Evolutionary conservation across 2,329 filamentous ascomycete genomes (phyloP).

Genomic region (Sporothrix protearum): DNA sequence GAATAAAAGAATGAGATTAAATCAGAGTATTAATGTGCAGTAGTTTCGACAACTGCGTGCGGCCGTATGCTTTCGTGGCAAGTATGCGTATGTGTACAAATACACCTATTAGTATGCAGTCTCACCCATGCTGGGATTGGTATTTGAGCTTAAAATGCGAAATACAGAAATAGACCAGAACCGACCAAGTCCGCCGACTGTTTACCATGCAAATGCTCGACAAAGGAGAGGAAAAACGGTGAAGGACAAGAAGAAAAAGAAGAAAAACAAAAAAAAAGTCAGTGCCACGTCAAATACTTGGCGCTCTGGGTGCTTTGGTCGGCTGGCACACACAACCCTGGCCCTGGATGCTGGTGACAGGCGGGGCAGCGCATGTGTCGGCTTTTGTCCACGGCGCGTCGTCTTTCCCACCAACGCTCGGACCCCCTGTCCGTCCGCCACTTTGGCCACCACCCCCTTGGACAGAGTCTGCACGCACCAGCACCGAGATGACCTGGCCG

Average conservation of each 20-base stretch:
- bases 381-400: constrained; percentile 38
- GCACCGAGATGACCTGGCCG: constrained; percentile 63
- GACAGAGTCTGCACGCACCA: constrained; percentile 54
- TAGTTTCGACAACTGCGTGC: not conserved
- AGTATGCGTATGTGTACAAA: not conserved
- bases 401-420: constrained; percentile 21
- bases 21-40: not conserved
- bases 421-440: constrained; percentile 28
- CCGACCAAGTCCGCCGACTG: not conserved
- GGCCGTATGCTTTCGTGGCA: not conserved
- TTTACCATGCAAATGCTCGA: not conserved
- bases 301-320: not conserved
- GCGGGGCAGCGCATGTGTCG: constrained; percentile 45
- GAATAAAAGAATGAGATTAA: not conserved
- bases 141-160: not conserved
- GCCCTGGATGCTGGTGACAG: constrained; percentile 41
- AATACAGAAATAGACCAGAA: not conserved
- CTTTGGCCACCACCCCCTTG: not conserved
- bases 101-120: not conserved
- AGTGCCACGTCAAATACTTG: not conserved
- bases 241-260: too few relatives aligned
- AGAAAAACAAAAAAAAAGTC: not conserved
- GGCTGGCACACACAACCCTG: constrained; percentile 42
- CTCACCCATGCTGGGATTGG: not conserved
- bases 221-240: not conserved